A percentile compares a stretch with the other conserved stretches of the same genome.
Conservation (phyloP, 2,329 filamentous ascomycete genomes). For the Paradendryphiella salina region DNA sequence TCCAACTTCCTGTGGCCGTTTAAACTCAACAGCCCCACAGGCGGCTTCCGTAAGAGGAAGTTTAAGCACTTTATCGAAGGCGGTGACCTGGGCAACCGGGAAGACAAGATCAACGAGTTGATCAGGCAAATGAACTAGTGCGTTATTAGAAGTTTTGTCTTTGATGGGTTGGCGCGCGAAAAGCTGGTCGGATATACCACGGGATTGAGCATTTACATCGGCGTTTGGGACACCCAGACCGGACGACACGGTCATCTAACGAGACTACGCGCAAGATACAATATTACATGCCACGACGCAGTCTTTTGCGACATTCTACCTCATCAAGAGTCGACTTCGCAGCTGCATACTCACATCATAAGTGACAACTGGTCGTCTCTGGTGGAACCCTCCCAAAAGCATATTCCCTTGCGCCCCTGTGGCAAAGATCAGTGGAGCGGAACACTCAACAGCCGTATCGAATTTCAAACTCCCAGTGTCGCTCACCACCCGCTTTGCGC, state of each 20-base stretch:
- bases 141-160: slow-evolving; percentile 4
- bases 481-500: neutral
- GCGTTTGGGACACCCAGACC: slow-evolving; percentile 20
- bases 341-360: neutral
- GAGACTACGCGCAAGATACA: slow-evolving; percentile 20
- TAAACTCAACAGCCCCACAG: slow-evolving; percentile 98
- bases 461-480: neutral
- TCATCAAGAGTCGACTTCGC: neutral
- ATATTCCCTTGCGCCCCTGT: neutral
- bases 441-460: neutral
- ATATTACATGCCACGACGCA: slow-evolving; percentile 13
- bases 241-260: slow-evolving; percentile 16
- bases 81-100: slow-evolving; percentile 97
- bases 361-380: neutral
- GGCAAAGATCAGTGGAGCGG: neutral
- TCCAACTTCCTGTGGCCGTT: slow-evolving; percentile 99
- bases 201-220: slow-evolving; percentile 28
- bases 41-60: slow-evolving; percentile 94
- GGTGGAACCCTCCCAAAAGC: neutral
- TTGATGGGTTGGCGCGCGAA: slow-evolving; percentile 16
- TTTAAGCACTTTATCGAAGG: slow-evolving; percentile 99
- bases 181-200: slow-evolving; percentile 24
- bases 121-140: slow-evolving; percentile 97
- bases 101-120: slow-evolving; percentile 95
- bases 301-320: neutral